Percentiles rank a stretch among this genome's conserved stretches.
Evolutionary conservation across 441 rosid genomes (phyloP).

Genomic region (Aleurites moluccanus): DNA sequence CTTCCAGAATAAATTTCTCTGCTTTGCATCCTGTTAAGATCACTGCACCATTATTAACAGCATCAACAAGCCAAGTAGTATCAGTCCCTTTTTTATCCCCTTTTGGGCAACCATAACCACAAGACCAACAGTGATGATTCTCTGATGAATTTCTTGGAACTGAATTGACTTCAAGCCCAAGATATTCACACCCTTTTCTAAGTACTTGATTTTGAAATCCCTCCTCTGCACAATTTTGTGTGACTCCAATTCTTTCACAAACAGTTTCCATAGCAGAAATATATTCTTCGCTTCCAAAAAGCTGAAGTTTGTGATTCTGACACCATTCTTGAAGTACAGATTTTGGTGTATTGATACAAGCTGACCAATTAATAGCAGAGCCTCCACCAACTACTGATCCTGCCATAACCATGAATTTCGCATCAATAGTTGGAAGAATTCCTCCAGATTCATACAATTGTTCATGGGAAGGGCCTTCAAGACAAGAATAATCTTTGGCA

Average conservation of each 20-base stretch:
- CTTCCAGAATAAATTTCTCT: conserved; percentile 53
- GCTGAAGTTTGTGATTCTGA: conserved; percentile 39
- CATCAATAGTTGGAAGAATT: conserved; percentile 43
- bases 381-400: conserved; percentile 90
- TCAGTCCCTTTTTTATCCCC: conserved; percentile 91
- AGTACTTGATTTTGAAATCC: conserved; percentile 78
- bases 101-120: conserved; percentile 71
- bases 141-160: conserved; percentile 79
- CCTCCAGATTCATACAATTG: conserved; percentile 72
- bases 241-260: conserved; percentile 71
- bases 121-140: conserved; percentile 77
- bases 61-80: conserved; percentile 80
- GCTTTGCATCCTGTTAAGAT: conserved; percentile 84
- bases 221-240: conserved; percentile 50
- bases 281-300: conserved; percentile 55
- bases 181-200: conserved; percentile 69
- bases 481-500: conserved; percentile 49
- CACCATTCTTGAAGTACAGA: conserved; percentile 74
- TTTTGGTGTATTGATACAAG: conserved; percentile 67
- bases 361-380: conserved; percentile 90
- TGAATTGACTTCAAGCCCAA: conserved; percentile 48
- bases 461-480: conserved; percentile 61
- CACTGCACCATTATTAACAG: conserved; percentile 64
- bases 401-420: conserved; percentile 46
- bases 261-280: conserved; percentile 66